Percentiles rank a stretch among this genome's conserved stretches.
These are phyloP conservation scores for Saccharomycopsis vini DNA, from an alignment of 805 yeast genomes.

Conservation along the genomic window DNA sequence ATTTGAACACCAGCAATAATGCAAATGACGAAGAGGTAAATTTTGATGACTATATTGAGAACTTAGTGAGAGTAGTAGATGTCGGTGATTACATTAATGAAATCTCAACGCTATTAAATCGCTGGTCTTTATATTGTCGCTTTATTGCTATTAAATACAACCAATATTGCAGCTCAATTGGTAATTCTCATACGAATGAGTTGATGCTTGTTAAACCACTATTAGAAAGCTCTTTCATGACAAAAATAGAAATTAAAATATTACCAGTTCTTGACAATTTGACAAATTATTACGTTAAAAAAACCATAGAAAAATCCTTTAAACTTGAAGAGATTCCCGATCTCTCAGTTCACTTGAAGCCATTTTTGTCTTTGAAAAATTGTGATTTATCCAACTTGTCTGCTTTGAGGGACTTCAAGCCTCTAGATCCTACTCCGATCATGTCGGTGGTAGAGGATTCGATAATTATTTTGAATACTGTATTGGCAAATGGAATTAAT, in stretches of 20 bases:
- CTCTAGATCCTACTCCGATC: constrained; percentile 55
- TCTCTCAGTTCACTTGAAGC: background rate
- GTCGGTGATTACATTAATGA: constrained; percentile 65
- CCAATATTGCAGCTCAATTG: constrained; percentile 26
- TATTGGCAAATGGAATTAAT: constrained; percentile 56
- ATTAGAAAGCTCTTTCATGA: constrained; percentile 42
- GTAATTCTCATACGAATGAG: constrained; percentile 15
- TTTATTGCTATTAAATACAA: constrained; percentile 66
- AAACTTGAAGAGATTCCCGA: constrained; percentile 68
- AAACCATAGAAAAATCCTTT: constrained; percentile 76
- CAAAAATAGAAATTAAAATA: constrained; percentile 43
- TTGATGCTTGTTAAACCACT: constrained; percentile 45
- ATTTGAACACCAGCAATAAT: constrained; percentile 21
- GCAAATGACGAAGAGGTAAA: constrained; percentile 25
- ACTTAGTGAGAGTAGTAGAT: constrained; percentile 44
- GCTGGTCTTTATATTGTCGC: constrained; percentile 75
- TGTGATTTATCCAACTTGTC: no score
- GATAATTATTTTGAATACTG: constrained; percentile 60
- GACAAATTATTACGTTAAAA: constrained; percentile 56
- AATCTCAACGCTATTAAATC: constrained; percentile 64
- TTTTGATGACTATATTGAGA: constrained; percentile 26
- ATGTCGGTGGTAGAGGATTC: constrained; percentile 85
- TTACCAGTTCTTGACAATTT: constrained; percentile 58
- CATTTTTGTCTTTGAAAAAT: background rate
- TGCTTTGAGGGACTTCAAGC: constrained; percentile 15